Base-by-base conservation (phyloP, 768 basidiomycete species). In the Hortiboletus flavorubellus region DNA sequence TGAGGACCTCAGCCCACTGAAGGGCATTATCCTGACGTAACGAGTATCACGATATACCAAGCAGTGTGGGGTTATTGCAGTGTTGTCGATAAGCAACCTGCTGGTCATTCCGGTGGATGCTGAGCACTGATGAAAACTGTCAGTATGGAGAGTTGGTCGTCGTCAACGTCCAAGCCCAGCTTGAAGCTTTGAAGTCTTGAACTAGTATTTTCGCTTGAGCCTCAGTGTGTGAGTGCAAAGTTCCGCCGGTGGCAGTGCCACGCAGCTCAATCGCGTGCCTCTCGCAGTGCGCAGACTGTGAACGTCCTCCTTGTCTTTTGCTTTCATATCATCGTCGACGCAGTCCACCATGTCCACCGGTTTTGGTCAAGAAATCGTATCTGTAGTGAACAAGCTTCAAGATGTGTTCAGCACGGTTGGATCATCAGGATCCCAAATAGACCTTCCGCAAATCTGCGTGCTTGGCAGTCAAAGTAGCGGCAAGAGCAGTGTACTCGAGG, bases 401-500 rank as follows among this genome's bases (percentile, higher is more conserved):
- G 91, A 93, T 77, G 91, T 92, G 61, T 93, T 93, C 72, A 80
- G 84, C 37, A 85, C 91, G 16, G 87, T 93, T 58, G 91, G 91
- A 64, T 82, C 87, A 23, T 85, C 82, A 46, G 84, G 85, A 51
- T 77, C 86, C 35, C 80, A 83, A 72, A 89, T 93, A 80, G 91
- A 93, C 82, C 77, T 93, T 53, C 91, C 91, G 14, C 91, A 93
- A 77, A 93, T 93, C 70, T 93, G 91, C 64, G 91, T 93, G 46
- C 79, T 93, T 16, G 91, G 91, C 33, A 91, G 89, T 74, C 91
- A 93, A 72, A 93, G 91, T 75, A 92, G 91, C 64, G 91, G 91
- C 54, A 93, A 93, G 80, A 93, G 91, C 80, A 91, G 89, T 75
- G 91, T 93, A 48, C 80, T 93, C 40, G 91, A 93, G 86, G 91